Evolutionary conservation across 225 moss, liverwort and hornwort genomes (phyloP).

Genomic region (Polytrichum formosum): DNA sequence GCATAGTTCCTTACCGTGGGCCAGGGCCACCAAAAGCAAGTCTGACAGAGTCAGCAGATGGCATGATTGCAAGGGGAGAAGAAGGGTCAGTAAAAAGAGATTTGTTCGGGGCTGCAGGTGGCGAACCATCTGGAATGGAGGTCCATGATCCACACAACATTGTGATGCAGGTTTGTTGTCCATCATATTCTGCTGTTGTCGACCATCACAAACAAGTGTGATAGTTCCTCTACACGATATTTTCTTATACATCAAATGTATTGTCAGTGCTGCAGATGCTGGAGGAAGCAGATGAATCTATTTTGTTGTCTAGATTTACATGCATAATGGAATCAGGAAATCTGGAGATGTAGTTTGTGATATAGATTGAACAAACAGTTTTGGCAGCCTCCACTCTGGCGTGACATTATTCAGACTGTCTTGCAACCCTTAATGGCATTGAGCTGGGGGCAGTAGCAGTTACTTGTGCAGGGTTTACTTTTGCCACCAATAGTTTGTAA

Average conservation of each 20-base stretch:
- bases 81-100: slow-evolving; percentile 52
- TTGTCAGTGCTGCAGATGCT: too few relatives aligned
- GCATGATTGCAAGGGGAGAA: slow-evolving; percentile 48
- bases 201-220: too few relatives aligned
- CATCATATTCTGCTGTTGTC: background rate
- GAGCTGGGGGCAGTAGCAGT: background rate
- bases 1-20: background rate
- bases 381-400: too few relatives aligned
- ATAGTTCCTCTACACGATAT: too few relatives aligned
- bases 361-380: too few relatives aligned
- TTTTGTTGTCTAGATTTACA: too few relatives aligned
- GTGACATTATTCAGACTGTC: too few relatives aligned
- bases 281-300: too few relatives aligned
- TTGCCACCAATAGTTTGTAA: background rate
- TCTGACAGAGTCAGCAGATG: slow-evolving; percentile 31
- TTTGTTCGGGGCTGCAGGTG: slow-evolving; percentile 51
- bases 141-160: slow-evolving; percentile 49
- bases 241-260: too few relatives aligned
- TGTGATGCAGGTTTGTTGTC: slow-evolving; percentile 40
- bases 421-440: background rate
- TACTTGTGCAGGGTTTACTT: background rate
- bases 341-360: too few relatives aligned
- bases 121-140: slow-evolving; percentile 43
- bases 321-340: too few relatives aligned
- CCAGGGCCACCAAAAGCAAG: slow-evolving; percentile 10